Evolutionary conservation across 176 grass and related monocot genomes (phyloP), one percentile per base, ranked within the genome.

Genomic region (Neostapfia colusana): DNA sequence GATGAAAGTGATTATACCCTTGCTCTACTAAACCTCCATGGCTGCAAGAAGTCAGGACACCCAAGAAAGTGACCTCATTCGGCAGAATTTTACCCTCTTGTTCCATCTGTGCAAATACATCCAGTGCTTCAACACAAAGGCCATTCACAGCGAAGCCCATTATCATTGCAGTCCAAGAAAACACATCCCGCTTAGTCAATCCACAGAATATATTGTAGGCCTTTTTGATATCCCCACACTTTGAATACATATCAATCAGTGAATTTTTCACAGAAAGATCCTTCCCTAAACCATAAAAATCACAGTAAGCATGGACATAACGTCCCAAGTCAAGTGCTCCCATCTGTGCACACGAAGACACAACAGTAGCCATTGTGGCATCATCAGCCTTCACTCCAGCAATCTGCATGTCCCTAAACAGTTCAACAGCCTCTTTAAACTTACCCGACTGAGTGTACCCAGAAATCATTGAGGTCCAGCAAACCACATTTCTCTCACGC

Each of bases 81-180:
- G 90, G 94, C 67, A 83, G 71, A 18, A 85, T 72, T 40, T 85
- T 69, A 81, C 61, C 71, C 39, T 90, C 86, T 65, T 26, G 66
- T 81, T 97, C 94, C 90, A 97, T 97, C 63, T 89, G 76, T n/a
- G 84, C 80, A 82, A 97, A 97, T 75, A 97, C 88, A 85, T 97
- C 74, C 57, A 93, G 67, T 75, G 93, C 90, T 85, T 89, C 85
- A 43, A 36, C 43, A 73, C 87, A 85, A 72, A 87, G 74, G 56
- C 90, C 94, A 89, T 97, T 91, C 45, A 88, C 79, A 82, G 91
- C 86, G 31, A 93, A 63, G 59, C 94, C 94, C 38, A 92, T 89
- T 93, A 97, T 93, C 74, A 97, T 93, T 45, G 53, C 74, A 10
- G 94, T 93, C 94, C 91, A 97, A 77, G 91, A 89, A 79, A 97